A percentile compares a stretch with the other conserved stretches of the same genome.
These are phyloP conservation scores for Hypoxylon sp. DNA, from an alignment of 2,329 filamentous ascomycete genomes.

Conservation along the genomic window DNA sequence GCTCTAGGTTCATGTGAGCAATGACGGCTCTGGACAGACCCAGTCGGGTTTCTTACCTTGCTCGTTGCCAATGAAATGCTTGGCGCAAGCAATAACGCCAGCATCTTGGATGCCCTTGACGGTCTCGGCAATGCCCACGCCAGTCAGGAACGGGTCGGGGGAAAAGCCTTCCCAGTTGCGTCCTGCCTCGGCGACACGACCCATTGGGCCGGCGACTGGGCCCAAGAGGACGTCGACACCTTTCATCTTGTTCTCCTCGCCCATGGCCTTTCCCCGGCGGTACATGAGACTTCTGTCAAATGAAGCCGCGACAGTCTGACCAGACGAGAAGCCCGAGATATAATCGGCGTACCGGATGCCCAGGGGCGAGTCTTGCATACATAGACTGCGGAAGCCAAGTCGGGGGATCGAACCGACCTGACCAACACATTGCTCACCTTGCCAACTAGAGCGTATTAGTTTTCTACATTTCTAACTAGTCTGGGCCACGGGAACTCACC, in stretches of 20 bases:
- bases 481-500: constrained; percentile 59
- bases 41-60: constrained; percentile 54
- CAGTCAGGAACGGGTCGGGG: constrained; percentile 78
- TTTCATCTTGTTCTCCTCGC: constrained; percentile 73
- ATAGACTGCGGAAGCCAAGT: constrained; percentile 75
- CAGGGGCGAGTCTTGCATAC: constrained; percentile 85
- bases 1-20: constrained; percentile 56
- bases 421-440: constrained; percentile 77
- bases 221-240: constrained; percentile 78
- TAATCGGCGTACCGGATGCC: constrained; percentile 82
- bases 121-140: constrained; percentile 74
- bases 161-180: constrained; percentile 77
- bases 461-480: background rate
- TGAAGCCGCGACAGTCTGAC: constrained; percentile 81
- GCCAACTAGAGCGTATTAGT: constrained; percentile 58
- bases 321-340: constrained; percentile 81
- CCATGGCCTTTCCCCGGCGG: constrained; percentile 74
- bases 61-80: constrained; percentile 75
- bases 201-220: constrained; percentile 76
- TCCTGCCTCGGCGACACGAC: constrained; percentile 71
- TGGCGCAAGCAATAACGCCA: constrained; percentile 80
- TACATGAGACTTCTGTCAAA: constrained; percentile 80
- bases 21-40: background rate
- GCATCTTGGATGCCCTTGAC: constrained; percentile 82
- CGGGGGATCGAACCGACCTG: constrained; percentile 75